phyloP scores from a whole-genome alignment of 495 filamentous ascomycete species.

The Lophiostoma macrostomum region DNA sequence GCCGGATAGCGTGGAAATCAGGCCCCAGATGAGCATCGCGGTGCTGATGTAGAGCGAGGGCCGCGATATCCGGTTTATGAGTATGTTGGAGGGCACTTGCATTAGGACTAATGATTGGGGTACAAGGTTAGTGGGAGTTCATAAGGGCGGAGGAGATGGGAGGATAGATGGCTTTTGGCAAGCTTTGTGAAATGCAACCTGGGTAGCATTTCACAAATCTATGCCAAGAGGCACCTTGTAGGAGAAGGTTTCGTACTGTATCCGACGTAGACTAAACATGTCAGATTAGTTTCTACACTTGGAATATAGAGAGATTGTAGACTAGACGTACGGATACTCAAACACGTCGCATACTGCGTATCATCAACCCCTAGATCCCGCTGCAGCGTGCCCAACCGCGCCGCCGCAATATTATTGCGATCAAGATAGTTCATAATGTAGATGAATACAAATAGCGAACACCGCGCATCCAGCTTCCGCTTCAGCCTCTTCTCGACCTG shows the following conservation, averaged over 20 bases:
- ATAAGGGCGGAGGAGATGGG: too few relatives aligned
- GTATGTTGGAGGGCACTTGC: slow-evolving; percentile 18
- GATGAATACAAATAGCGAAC: slow-evolving; percentile 20
- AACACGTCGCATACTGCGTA: slow-evolving; percentile 20
- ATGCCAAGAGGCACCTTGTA: too few relatives aligned
- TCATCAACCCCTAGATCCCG: slow-evolving; percentile 10
- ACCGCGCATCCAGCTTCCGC: slow-evolving; percentile 19
- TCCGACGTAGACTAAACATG: slow-evolving; percentile 10
- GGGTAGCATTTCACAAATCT: too few relatives aligned
- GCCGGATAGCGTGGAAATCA: slow-evolving; percentile 21
- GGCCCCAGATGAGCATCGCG: slow-evolving; percentile 21
- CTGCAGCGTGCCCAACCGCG: slow-evolving; percentile 12
- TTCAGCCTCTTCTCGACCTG: slow-evolving; percentile 16
- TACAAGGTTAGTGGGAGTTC: too few relatives aligned
- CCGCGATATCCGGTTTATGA: slow-evolving; percentile 9
- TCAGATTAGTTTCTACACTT: neutral
- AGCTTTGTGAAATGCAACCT: too few relatives aligned
- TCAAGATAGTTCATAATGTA: slow-evolving; percentile 28
- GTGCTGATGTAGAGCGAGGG: slow-evolving; percentile 18
- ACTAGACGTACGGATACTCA: slow-evolving; percentile 22
- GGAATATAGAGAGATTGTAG: neutral
- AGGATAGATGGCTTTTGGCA: too few relatives aligned
- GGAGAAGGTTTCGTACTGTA: too few relatives aligned
- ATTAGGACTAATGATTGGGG: too few relatives aligned
- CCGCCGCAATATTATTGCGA: slow-evolving; percentile 22